Evolutionary conservation across 768 basidiomycete genomes (phyloP).

Genomic region (Lactifluus pinguis): DNA sequence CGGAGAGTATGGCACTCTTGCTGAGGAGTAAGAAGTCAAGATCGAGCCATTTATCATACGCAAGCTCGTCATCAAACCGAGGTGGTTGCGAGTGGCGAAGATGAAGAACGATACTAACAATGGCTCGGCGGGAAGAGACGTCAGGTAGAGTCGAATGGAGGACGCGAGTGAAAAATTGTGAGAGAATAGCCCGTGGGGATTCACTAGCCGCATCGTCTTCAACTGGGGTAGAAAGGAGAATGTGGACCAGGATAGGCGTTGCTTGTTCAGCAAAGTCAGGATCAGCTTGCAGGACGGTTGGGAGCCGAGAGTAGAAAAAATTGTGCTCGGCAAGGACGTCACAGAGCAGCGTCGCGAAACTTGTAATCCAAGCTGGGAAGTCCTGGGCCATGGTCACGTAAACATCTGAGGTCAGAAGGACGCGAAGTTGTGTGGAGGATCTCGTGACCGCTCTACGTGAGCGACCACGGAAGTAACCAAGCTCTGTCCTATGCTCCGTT

Average conservation of each 20-base stretch:
- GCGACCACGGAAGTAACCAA: slow-evolving; percentile 23
- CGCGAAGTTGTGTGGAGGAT: slow-evolving; percentile 30
- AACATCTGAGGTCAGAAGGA: slow-evolving; percentile 29
- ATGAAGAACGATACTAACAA: slow-evolving; percentile 74
- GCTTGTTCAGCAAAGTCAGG: slow-evolving; percentile 52
- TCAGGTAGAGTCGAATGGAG: slow-evolving; percentile 34
- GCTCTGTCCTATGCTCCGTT: slow-evolving; percentile 18
- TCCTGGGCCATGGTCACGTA: slow-evolving; percentile 35
- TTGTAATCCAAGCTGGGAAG: slow-evolving; percentile 56
- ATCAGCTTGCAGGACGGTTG: slow-evolving; percentile 46
- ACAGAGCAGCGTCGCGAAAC: slow-evolving; percentile 46
- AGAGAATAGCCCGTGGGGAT: slow-evolving; percentile 30
- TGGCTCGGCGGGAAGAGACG: slow-evolving; percentile 39
- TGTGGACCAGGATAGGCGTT: slow-evolving; percentile 70
- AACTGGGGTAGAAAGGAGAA: slow-evolving; percentile 35
- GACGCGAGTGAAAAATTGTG: slow-evolving; percentile 47
- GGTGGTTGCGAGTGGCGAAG: slow-evolving; percentile 57
- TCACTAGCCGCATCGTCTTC: slow-evolving; percentile 18
- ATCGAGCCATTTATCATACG: slow-evolving; percentile 73
- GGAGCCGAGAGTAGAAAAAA: slow-evolving; percentile 61
- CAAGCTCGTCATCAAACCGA: slow-evolving; percentile 31
- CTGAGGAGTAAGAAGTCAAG: slow-evolving; percentile 68
- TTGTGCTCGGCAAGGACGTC: slow-evolving; percentile 47
- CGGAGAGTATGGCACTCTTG: slow-evolving; percentile 62
- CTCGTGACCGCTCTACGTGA: slow-evolving; percentile 18